A percentile compares a stretch with the other conserved stretches of the same genome.
phyloP scores from a whole-genome alignment of 306 rosid species.

The Vicia faba region DNA sequence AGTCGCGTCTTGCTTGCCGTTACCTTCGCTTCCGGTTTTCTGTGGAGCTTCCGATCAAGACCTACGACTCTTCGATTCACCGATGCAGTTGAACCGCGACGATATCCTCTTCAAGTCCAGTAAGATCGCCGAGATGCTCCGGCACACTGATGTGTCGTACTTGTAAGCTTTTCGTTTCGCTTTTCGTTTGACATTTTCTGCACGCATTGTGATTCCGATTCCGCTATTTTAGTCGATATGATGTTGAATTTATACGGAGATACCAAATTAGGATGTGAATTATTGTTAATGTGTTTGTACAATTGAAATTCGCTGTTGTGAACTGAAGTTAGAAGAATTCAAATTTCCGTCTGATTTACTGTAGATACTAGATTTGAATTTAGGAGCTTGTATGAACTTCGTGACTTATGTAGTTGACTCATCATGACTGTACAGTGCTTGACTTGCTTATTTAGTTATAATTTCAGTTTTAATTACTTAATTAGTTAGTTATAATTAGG shows the following conservation, averaged over 20 bases:
- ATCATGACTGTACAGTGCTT: neutral
- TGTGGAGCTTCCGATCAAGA: constrained; percentile 77
- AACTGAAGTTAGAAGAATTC: constrained; percentile 21
- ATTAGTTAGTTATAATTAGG: neutral
- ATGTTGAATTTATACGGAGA: constrained; percentile 32
- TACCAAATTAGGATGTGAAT: constrained; percentile 2
- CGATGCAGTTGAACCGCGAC: constrained; percentile 48
- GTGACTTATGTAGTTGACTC: constrained; percentile 18
- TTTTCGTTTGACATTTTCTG: constrained; percentile 29
- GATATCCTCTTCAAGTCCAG: constrained; percentile 67
- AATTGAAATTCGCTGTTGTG: constrained; percentile 19
- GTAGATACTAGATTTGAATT: constrained; percentile 16
- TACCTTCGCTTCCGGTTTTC: constrained; percentile 92
- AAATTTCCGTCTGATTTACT: constrained; percentile 32
- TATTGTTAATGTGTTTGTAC: neutral
- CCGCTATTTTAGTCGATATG: constrained; percentile 16
- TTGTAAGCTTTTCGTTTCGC: constrained; percentile 60
- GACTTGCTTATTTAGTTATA: constrained; percentile 5
- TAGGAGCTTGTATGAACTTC: constrained; percentile 9
- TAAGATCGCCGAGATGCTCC: constrained; percentile 87
- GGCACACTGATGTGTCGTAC: constrained; percentile 81
- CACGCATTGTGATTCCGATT: constrained; percentile 27
- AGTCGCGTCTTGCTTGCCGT: constrained; percentile 83
- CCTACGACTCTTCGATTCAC: constrained; percentile 65
- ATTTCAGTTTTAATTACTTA: neutral